Percentiles rank a stretch among this genome's conserved stretches.
phyloP scores from a whole-genome alignment of 169 alveolate species.

The Eimeria tenella region DNA sequence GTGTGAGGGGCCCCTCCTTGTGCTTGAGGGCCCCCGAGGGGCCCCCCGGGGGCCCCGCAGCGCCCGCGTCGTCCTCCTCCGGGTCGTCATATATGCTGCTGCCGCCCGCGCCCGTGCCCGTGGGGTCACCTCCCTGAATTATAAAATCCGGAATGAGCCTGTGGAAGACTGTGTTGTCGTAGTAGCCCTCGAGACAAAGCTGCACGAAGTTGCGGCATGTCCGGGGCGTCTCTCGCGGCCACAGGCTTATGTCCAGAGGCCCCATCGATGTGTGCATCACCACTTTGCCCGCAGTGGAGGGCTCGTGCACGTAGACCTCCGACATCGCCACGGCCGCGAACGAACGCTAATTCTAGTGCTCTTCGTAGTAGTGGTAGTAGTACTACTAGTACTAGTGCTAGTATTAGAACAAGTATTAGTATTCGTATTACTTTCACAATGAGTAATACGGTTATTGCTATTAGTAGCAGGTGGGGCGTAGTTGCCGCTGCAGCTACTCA shows the following conservation, averaged over 20 bases:
- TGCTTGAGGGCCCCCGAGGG: background rate
- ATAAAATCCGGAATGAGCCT: constrained; percentile 91
- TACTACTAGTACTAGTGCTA: too few species aligned
- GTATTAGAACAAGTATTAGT: too few species aligned
- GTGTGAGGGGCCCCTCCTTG: constrained; percentile 56
- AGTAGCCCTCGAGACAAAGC: constrained; percentile 90
- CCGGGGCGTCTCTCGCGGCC: constrained; percentile 94
- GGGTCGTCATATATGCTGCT: constrained; percentile 14
- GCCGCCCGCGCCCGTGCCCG: constrained; percentile 79
- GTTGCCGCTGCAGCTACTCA: background rate
- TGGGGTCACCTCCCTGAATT: constrained; percentile 82
- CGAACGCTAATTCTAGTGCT: background rate
- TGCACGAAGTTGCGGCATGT: constrained; percentile 92
- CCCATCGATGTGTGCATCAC: constrained; percentile 92
- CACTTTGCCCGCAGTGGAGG: constrained; percentile 93
- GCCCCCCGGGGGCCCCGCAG: background rate
- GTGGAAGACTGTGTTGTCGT: constrained; percentile 92
- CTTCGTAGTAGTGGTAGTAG: background rate
- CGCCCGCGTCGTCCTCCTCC: background rate
- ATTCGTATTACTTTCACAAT: too few species aligned
- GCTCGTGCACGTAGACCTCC: constrained; percentile 85
- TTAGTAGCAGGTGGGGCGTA: too few species aligned
- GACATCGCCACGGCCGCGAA: constrained; percentile 81
- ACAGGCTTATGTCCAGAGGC: constrained; percentile 91
- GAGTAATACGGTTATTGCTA: too few species aligned